phyloP scores from a whole-genome alignment of 257 asterid species.

The Rhazya stricta region DNA sequence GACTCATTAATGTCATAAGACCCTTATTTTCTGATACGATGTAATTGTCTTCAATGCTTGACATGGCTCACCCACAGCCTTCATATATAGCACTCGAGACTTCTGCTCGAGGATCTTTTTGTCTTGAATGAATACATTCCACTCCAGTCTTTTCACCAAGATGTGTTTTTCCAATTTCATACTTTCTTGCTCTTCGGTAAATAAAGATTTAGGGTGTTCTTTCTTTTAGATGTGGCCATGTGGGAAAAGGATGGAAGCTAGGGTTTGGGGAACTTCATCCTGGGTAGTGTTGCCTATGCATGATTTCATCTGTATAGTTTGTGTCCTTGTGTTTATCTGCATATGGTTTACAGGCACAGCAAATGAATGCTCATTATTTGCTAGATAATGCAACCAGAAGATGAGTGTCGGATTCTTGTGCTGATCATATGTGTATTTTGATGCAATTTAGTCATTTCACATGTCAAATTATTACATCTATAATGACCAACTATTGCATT shows the following conservation, averaged over 20 bases:
- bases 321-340: neutral
- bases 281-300: neutral
- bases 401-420: neutral
- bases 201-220: neutral
- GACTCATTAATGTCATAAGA: neutral
- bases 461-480: constrained; percentile 7
- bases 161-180: neutral
- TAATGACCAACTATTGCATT: constrained; percentile 2
- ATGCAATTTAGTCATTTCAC: neutral
- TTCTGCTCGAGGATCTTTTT: neutral
- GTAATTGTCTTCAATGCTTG: neutral
- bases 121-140: neutral
- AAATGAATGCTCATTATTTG: neutral
- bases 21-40: neutral
- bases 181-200: neutral
- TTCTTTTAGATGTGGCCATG: neutral
- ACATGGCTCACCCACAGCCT: neutral
- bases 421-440: neutral
- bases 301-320: neutral
- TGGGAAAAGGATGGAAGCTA: neutral
- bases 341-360: neutral
- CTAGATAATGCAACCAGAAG: neutral
- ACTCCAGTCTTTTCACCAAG: neutral
- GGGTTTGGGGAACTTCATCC: neutral
- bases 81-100: no score